Conservation (phyloP, 129 eudicot species). For the Helianthus tuberosus region DNA sequence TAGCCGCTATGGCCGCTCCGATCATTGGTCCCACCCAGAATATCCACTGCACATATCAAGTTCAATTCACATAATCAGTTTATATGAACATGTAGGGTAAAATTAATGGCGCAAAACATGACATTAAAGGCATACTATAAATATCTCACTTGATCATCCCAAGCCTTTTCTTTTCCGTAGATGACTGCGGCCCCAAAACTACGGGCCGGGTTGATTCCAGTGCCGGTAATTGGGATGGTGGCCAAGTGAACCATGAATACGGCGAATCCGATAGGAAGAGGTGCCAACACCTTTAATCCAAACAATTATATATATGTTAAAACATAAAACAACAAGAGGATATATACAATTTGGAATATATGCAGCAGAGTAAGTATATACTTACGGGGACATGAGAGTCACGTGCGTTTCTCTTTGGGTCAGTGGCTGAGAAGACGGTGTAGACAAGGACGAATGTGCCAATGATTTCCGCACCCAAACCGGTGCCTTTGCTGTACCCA, state of each 20-base stretch:
- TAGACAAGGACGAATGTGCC: conserved; percentile 67
- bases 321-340: not conserved
- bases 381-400: conserved; percentile 81
- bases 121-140: no score
- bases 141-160: conserved; percentile 68
- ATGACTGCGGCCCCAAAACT: conserved; percentile 80
- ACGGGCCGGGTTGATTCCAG: conserved; percentile 76
- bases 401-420: conserved; percentile 74
- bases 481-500: conserved; percentile 68
- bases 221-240: conserved; percentile 72
- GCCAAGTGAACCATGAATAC: conserved; percentile 85
- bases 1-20: conserved; percentile 72
- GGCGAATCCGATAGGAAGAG: conserved; percentile 76
- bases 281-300: conserved; percentile 58
- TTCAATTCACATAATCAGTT: no score
- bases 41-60: conserved; percentile 45
- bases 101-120: no score
- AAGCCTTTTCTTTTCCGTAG: conserved; percentile 58
- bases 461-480: conserved; percentile 62
- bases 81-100: not conserved
- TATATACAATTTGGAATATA: no score
- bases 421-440: conserved; percentile 81
- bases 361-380: not conserved
- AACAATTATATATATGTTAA: not conserved
- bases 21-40: conserved; percentile 79